phyloP scores from a whole-genome alignment of 2,329 filamentous ascomycete genomes.

The Aureobasidium pullulans region DNA sequence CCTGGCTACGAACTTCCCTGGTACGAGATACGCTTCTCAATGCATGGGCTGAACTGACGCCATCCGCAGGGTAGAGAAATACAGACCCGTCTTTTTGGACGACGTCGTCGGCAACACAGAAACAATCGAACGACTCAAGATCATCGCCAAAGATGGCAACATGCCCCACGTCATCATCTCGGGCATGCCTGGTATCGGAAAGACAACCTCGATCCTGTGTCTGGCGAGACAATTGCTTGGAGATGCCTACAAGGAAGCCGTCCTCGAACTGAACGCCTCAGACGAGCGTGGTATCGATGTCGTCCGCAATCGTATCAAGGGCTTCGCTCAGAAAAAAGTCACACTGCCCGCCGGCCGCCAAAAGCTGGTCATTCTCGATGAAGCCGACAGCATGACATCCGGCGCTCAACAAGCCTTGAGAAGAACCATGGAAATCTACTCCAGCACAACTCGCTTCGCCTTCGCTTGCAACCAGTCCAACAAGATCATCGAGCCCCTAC shows the following conservation, averaged over 20 bases:
- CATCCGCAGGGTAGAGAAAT: constrained; percentile 86
- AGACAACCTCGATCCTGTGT: constrained; percentile 92
- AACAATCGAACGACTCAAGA: constrained; percentile 93
- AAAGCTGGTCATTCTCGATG: constrained; percentile 94
- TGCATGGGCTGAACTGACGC: constrained; percentile 3
- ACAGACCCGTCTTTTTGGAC: constrained; percentile 87
- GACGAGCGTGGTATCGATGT: constrained; percentile 97
- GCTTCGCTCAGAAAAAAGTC: constrained; percentile 98
- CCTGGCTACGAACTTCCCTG: constrained; percentile 71
- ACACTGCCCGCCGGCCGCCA: constrained; percentile 84
- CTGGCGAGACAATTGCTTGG: constrained; percentile 86
- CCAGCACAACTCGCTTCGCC: constrained; percentile 88
- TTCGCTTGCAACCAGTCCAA: constrained; percentile 99
- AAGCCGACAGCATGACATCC: constrained; percentile 94
- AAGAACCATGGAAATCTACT: constrained; percentile 98
- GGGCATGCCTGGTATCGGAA: constrained; percentile 98
- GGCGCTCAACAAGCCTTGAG: constrained; percentile 92
- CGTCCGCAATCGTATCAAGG: constrained; percentile 94
- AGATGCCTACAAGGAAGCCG: constrained; percentile 93
- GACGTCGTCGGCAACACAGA: constrained; percentile 97
- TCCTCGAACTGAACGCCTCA: constrained; percentile 90
- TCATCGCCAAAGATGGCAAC: constrained; percentile 96
- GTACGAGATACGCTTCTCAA: constrained; percentile 37
- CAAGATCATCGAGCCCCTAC: constrained; percentile 98
- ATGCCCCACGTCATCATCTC: constrained; percentile 99